Base-by-base conservation (phyloP, 768 basidiomycete genomes). In the Lyophyllum atratum region DNA sequence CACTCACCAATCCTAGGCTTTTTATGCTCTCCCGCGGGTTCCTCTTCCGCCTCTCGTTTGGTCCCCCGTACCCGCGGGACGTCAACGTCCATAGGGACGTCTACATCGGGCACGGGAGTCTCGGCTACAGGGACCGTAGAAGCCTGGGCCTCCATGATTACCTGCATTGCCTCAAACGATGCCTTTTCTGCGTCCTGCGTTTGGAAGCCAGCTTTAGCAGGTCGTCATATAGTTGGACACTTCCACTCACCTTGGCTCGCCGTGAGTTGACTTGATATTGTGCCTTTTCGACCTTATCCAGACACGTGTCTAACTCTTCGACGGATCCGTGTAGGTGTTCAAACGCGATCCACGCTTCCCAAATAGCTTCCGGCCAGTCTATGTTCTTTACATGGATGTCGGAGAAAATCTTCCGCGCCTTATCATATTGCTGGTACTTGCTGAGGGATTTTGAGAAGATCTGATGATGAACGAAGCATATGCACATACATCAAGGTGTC, bases 301-400 rank as follows among this genome's bases (percentile, higher is more conserved):
- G 67, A 40, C 83, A 83, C 10, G 75, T 72, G 37, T 92, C 85
- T 26, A 92, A 76, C 34, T 86, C 83, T 26, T 82, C 76, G 14
- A 92, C 76, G 22, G 84, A 80, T 0, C 96, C 96, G 64, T 94
- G 80, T 3, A 90, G 73, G 61, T 92, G 84, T 68, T 98, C 96
- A 64, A 98, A 97, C n/a, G 80, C 73, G 17, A 87, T 66, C 91
- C 93, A 96, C 1, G 91, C 88, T 54, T 95, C 92, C 87, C 92
- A 96, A 8, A 98, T 76, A 10, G 88, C 90, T 70, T 99, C 96
- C 0, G 97, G 95, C 89, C 95, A 98, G 71, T 99, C 96, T 37
- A 98, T 64, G 49, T 87, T 84, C 68, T 89, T 90, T 43, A 78
- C 75, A 26, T 85, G 81, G 4, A 90, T 76, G 57, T 87, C 85